Evolutionary conservation across 805 yeast genomes (phyloP).

Genomic region (Starmerella vitae): DNA sequence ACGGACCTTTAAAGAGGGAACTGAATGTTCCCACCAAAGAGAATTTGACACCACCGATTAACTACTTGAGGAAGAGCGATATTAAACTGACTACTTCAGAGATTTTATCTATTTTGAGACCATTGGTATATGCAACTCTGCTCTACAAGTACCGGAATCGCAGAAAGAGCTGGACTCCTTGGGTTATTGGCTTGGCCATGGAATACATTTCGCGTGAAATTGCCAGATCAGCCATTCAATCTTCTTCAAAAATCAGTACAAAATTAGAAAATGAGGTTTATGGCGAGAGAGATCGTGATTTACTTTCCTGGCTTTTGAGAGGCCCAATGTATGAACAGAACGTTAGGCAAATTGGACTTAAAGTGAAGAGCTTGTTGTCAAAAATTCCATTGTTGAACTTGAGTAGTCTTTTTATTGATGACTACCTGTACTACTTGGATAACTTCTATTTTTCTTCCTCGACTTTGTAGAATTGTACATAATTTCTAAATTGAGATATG

Average conservation of each 20-base stretch:
- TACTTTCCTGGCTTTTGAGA: slow-evolving; percentile 30
- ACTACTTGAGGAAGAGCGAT: slow-evolving; percentile 24
- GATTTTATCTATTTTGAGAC: slow-evolving; percentile 28
- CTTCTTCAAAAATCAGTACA: slow-evolving; percentile 1
- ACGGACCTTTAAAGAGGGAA: too few species aligned
- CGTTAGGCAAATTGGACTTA: slow-evolving; percentile 25
- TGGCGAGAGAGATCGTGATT: slow-evolving; percentile 23
- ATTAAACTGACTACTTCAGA: slow-evolving; percentile 24
- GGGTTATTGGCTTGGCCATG: slow-evolving; percentile 28
- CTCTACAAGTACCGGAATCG: slow-evolving; percentile 20
- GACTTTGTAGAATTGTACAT: slow-evolving; percentile 4
- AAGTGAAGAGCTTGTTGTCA: slow-evolving; percentile 20
- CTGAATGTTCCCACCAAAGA: slow-evolving; percentile 23
- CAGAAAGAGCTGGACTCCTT: slow-evolving; percentile 29
- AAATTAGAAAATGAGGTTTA: slow-evolving; percentile 24
- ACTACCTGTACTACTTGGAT: slow-evolving; percentile 30
- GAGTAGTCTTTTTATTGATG: slow-evolving; percentile 27
- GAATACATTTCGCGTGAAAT: slow-evolving; percentile 26
- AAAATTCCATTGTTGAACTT: slow-evolving; percentile 27
- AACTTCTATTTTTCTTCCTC: slow-evolving; percentile 21
- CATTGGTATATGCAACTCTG: slow-evolving; percentile 29
- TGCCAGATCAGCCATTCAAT: slow-evolving; percentile 15
- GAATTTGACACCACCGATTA: slow-evolving; percentile 24
- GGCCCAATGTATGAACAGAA: slow-evolving; percentile 28
- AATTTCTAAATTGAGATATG: not conserved